These are phyloP conservation scores for Podochytrium sp. DNA, from an alignment of 192 early-diverging fungal genomes.

Conservation along the genomic window DNA sequence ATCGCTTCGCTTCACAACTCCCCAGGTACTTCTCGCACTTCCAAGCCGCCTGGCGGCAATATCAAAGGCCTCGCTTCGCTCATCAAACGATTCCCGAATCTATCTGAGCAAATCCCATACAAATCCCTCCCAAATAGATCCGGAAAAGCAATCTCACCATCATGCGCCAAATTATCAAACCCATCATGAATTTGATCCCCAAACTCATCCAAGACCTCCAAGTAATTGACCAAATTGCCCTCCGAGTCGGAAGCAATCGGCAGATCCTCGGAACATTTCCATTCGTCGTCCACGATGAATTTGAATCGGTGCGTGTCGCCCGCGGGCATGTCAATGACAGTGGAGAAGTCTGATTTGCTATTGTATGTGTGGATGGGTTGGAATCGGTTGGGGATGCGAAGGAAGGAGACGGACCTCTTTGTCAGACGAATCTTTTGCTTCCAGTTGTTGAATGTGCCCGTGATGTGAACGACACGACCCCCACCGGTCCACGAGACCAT, in stretches of 20 bases:
- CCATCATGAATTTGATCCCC: constrained; percentile 62
- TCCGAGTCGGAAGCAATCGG: constrained; percentile 90
- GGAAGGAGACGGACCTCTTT: constrained; percentile 33
- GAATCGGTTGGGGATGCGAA: constrained; percentile 19
- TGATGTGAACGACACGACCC: constrained; percentile 86
- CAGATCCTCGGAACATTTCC: constrained; percentile 92
- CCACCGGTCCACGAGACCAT: constrained; percentile 88
- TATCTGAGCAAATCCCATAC: no score
- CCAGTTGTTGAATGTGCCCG: constrained; percentile 98
- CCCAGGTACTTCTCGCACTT: no score
- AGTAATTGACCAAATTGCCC: constrained; percentile 94
- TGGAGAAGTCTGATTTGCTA: constrained; percentile 77
- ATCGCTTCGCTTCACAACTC: no score
- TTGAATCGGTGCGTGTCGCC: constrained; percentile 92
- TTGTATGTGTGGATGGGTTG: constrained; percentile 6
- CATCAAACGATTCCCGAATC: no score
- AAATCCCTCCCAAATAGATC: no score
- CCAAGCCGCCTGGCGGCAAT: no score
- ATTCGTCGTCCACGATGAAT: constrained; percentile 98
- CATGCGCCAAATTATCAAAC: constrained; percentile 42
- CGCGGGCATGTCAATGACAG: constrained; percentile 85
- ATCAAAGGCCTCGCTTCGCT: no score
- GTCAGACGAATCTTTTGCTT: constrained; percentile 85
- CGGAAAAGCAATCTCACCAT: no score
- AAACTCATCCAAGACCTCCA: constrained; percentile 82